Conservation (phyloP, 768 basidiomycete species). For the Lentinus brumalis region DNA sequence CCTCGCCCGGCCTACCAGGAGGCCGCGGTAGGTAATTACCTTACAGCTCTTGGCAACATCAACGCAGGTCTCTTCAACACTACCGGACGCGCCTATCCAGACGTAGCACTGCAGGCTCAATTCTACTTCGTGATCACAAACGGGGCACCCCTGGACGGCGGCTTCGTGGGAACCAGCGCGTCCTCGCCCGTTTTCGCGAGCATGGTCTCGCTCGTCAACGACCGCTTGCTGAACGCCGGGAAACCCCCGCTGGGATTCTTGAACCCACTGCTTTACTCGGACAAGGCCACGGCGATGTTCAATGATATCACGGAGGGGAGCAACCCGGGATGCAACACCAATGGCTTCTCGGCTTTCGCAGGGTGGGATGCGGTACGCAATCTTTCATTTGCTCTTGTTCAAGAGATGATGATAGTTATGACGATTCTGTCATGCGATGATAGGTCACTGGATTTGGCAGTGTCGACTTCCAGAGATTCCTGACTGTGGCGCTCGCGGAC, state of each 20-base stretch:
- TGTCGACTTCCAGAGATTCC: constrained; percentile 29
- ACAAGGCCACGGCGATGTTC: constrained; percentile 23
- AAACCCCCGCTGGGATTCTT: constrained; percentile 38
- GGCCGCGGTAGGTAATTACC: constrained; percentile 43
- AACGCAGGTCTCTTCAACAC: constrained; percentile 38
- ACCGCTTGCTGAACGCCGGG: constrained; percentile 31
- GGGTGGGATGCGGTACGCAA: constrained; percentile 35
- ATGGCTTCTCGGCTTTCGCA: constrained; percentile 32
- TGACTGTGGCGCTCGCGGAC: background rate
- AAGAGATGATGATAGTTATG: too few relatives aligned
- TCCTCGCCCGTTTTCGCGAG: constrained; percentile 37
- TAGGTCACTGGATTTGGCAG: constrained; percentile 35
- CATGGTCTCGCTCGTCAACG: constrained; percentile 38
- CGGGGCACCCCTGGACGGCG: constrained; percentile 1
- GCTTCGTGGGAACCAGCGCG: constrained; percentile 32
- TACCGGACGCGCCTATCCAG: constrained; percentile 49
- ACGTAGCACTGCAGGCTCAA: constrained; percentile 43
- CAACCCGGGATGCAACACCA: constrained; percentile 36
- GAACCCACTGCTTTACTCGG: constrained; percentile 38
- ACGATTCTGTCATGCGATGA: background rate
- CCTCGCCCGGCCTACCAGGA: constrained; percentile 55
- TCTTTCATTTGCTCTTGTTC: background rate
- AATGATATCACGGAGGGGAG: constrained; percentile 37
- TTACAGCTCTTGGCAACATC: constrained; percentile 53
- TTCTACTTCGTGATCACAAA: constrained; percentile 29